Evolutionary conservation across 2,329 filamentous ascomycete species (phyloP).

Genomic region (Aspergillus phoenicis): DNA sequence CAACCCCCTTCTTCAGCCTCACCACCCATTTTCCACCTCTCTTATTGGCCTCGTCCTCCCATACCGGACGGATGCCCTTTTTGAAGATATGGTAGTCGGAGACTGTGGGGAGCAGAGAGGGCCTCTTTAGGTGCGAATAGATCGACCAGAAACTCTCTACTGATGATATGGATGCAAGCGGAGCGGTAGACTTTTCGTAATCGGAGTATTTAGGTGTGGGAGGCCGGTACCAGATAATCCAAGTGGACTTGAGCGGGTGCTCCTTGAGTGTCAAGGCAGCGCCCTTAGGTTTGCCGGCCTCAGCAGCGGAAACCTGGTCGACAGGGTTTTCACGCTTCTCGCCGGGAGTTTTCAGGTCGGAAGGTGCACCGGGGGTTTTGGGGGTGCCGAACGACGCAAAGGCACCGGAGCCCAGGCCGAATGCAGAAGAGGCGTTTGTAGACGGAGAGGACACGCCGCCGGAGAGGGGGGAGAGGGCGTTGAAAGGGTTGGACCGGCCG

Average conservation of each 20-base stretch:
- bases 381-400: constrained; percentile 97
- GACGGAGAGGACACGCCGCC: constrained; percentile 74
- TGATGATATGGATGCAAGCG: constrained; percentile 77
- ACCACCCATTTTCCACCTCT: constrained; percentile 97
- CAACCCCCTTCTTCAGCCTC: constrained; percentile 93
- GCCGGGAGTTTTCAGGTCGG: constrained; percentile 68
- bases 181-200: constrained; percentile 94
- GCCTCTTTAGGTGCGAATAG: constrained; percentile 85
- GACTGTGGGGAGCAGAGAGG: constrained; percentile 83
- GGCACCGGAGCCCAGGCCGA: constrained; percentile 89
- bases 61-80: constrained; percentile 92
- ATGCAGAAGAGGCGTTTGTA: constrained; percentile 78
- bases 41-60: constrained; percentile 98
- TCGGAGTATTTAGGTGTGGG: constrained; percentile 97
- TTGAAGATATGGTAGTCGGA: constrained; percentile 99
- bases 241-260: constrained; percentile 77
- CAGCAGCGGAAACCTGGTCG: constrained; percentile 32
- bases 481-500: constrained; percentile 76
- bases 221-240: constrained; percentile 97
- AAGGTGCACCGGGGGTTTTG: constrained; percentile 78
- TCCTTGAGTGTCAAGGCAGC: constrained; percentile 41
- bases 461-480: constrained; percentile 70
- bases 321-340: constrained; percentile 65
- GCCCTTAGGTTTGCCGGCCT: constrained; percentile 42
- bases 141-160: constrained; percentile 90